phyloP scores from a whole-genome alignment of 208 protist genomes.

The Crithidia mellificae region DNA sequence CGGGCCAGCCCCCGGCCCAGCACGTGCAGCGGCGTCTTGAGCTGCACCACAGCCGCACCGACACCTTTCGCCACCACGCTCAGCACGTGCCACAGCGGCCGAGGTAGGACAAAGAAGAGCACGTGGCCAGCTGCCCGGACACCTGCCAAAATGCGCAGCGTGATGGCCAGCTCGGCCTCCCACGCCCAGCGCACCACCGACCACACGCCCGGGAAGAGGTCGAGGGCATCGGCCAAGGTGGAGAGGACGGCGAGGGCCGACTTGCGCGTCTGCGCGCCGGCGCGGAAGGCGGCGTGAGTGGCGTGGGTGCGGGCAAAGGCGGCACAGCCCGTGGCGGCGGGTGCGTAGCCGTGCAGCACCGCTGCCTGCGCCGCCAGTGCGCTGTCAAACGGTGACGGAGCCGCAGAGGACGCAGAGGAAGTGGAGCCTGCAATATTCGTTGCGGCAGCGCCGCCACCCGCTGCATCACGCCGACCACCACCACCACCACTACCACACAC shows the following conservation, averaged over 20 bases:
- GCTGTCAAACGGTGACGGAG: not conserved
- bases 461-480: not conserved
- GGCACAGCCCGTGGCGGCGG: constrained; percentile 2
- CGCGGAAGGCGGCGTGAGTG: constrained; percentile 24
- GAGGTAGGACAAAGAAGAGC: constrained; percentile 8
- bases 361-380: not conserved
- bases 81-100: not conserved
- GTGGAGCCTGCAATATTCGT: not conserved
- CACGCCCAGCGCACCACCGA: constrained; percentile 43
- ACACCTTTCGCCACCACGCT: not conserved
- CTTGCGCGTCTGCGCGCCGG: constrained; percentile 36
- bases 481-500: constrained; percentile 8
- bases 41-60: not conserved
- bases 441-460: too few relatives aligned
- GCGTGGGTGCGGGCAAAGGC: constrained; percentile 5
- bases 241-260: constrained; percentile 26
- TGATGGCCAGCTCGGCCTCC: constrained; percentile 50
- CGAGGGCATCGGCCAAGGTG: constrained; percentile 42
- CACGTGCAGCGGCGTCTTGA: not conserved
- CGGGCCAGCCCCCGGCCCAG: not conserved
- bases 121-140: constrained; percentile 1
- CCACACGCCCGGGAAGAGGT: constrained; percentile 72
- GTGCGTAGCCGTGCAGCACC: constrained; percentile 14
- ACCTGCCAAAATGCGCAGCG: constrained; percentile 17
- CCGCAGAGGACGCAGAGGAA: not conserved